Evolutionary conservation across 352 stramenopile genomes (phyloP), one percentile per base, ranked within the genome.

Genomic region (Halophytophthora batemanensis): DNA sequence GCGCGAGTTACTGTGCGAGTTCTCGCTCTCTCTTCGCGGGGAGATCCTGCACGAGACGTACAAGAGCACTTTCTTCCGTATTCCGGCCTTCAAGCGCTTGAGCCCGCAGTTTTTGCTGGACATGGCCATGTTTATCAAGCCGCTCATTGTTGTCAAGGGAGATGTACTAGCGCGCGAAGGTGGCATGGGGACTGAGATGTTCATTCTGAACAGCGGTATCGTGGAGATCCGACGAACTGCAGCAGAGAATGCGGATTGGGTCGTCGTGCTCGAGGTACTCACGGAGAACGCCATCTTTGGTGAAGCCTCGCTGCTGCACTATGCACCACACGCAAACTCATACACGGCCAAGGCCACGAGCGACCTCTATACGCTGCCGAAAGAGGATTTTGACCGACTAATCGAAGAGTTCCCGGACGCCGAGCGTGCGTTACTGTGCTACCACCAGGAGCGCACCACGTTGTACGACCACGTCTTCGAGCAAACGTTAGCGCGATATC

Each of bases 51-150:
- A 83, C 21, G 77, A 90, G 46, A 88, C 82, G 19, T 90, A 89
- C 57, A 77, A 73, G 19, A 74, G 78, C 41, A 84, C 75, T 0
- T 92, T 92, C 51, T 84, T 88, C 45, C 64, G 65, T 17, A 90
- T 92, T 31, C 79, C 78, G 3, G 79, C 74, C 2, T 83, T 92
- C 38, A 65, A 87, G 41, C 65, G 67, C 5, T 61, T 92, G 5
- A 90, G 81, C n/a, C 44, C 74, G 2, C 79, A 90, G 41, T 90
- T 92, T 37, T 77, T 92, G 14, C 71, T 92, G 58, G 82, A 92
- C 44, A 89, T 92, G 82, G 78, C 75, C 0, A 89, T 92, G 72
- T 92, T 82, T 29, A 92, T 92, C 65, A 90, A 92, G 50, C 82
- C 79, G 6, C 49, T 90, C 12, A 87, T 92, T 25, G 74, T 80